These are phyloP conservation scores for Fusarium scirpi DNA, from an alignment of 2,329 filamentous ascomycete species.

Conservation along the genomic window DNA sequence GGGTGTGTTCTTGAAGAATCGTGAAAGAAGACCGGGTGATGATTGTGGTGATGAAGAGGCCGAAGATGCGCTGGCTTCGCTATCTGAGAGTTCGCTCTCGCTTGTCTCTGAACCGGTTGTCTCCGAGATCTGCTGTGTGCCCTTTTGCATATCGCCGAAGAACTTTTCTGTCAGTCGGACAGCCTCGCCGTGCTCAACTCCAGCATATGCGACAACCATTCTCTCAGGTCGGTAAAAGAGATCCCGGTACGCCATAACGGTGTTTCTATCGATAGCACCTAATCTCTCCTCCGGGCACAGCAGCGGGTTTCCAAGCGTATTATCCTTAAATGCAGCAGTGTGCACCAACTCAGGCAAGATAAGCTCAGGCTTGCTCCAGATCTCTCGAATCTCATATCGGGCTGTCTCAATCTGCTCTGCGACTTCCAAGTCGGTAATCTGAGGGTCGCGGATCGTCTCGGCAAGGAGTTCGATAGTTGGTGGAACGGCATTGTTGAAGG, in stretches of 20 bases:
- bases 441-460: conserved; percentile 90
- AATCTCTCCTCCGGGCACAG: conserved; percentile 90
- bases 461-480: conserved; percentile 86
- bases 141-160: conserved; percentile 85
- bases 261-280: conserved; percentile 75
- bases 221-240: conserved; percentile 89
- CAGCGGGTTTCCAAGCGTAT: conserved; percentile 93
- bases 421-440: conserved; percentile 88
- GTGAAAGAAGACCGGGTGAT: conserved; percentile 77
- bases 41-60: conserved; percentile 58
- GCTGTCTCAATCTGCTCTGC: conserved; percentile 88
- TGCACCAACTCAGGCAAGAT: conserved; percentile 96
- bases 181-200: conserved; percentile 84
- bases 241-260: conserved; percentile 82
- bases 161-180: conserved; percentile 83
- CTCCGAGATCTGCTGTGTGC: conserved; percentile 62
- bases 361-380: conserved; percentile 96
- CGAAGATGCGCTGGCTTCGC: conserved; percentile 50
- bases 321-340: conserved; percentile 94
- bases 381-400: conserved; percentile 95
- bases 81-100: conserved; percentile 52
- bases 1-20: conserved; percentile 83
- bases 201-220: conserved; percentile 95
- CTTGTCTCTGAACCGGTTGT: conserved; percentile 71
- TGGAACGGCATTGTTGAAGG: conserved; percentile 93